Base-by-base conservation (phyloP, 2,329 filamentous ascomycete genomes). In the Trichoderma oligosporum region DNA sequence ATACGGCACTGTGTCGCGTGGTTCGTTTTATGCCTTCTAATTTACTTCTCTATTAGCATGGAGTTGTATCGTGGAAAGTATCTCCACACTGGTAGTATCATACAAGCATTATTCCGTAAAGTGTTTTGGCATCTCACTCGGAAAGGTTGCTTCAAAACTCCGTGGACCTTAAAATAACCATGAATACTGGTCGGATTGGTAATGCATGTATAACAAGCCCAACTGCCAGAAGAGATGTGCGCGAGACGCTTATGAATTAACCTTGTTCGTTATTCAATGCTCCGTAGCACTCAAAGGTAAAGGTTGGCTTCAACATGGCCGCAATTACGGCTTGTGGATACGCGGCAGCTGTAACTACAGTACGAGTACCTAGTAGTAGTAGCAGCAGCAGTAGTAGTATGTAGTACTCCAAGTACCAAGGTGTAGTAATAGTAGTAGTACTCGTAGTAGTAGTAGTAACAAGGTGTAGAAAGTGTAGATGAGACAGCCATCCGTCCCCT, bases 271-370 rank as follows among this genome's bases (percentile, higher is more conserved):
- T n/a, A n/a, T 9, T 20, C 20, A 11, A 4, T 41, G 11, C 38
- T 41, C 20, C 16, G 16, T 22, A 24, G 22, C 27, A 49, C 24
- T 49, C 18, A 38, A 20, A 8, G 38, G 38, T 44, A 25, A 31
- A 11, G 6, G 11, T 31, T 14, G 46, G 38, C 36, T 12, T 41
- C 29, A 29, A 20, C 9, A 14, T 12, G 24, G 47, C 16, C 29
- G 49, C 25, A 54, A 54, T 45, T 54, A 54, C 51, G 51, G 51
- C 38, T 51, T 45, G 49, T 44, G 29, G 49, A 12, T 22, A 33
- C 9, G 27, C 27, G 27, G 27, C 27, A 31, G 47, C 16, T 20
- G 49, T 35, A 54, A 54, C 36, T 54, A 54, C 51, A 39, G 51
- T 27, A 38, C 36, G 49, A 33, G 29, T 36, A 12, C n/a, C 22